Evolutionary conservation across 345 rosid species (phyloP).

Genomic region (Kandelia obovata): DNA sequence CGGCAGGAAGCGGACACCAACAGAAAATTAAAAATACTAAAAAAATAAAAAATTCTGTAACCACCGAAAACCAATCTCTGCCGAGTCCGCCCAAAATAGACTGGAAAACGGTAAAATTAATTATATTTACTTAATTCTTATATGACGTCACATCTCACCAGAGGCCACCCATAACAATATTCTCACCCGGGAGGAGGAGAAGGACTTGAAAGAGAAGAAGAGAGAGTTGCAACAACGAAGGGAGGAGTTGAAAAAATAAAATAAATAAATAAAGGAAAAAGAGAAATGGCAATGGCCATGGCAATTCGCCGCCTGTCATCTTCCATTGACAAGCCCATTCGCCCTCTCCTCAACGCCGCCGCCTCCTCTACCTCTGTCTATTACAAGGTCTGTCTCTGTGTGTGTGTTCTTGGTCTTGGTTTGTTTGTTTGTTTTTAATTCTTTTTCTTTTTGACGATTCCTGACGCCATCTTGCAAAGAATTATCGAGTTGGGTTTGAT

Average conservation of each 20-base stretch:
- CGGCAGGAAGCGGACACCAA: background rate
- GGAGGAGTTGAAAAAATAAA: no score
- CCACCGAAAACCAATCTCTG: conserved; percentile 33
- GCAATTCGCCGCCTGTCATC: conserved; percentile 94
- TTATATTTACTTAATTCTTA: no score
- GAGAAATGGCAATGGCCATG: conserved; percentile 60
- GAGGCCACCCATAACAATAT: background rate
- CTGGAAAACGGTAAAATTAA: no score
- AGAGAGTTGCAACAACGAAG: no score
- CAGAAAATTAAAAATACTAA: background rate
- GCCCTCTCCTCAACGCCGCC: conserved; percentile 66
- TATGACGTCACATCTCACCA: background rate
- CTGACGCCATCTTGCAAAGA: background rate
- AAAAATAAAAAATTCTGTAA: conserved; percentile 12
- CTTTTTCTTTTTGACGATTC: background rate
- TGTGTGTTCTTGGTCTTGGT: background rate
- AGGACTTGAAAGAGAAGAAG: no score
- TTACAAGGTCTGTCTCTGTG: conserved; percentile 41
- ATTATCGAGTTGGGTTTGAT: background rate
- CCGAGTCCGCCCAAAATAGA: no score
- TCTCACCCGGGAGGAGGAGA: background rate
- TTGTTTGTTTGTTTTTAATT: background rate
- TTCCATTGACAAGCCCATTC: conserved; percentile 67
- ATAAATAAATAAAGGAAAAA: background rate
- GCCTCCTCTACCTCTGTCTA: conserved; percentile 38